phyloP scores from a whole-genome alignment of 331 rosid genomes.

The Cydonia oblonga region DNA sequence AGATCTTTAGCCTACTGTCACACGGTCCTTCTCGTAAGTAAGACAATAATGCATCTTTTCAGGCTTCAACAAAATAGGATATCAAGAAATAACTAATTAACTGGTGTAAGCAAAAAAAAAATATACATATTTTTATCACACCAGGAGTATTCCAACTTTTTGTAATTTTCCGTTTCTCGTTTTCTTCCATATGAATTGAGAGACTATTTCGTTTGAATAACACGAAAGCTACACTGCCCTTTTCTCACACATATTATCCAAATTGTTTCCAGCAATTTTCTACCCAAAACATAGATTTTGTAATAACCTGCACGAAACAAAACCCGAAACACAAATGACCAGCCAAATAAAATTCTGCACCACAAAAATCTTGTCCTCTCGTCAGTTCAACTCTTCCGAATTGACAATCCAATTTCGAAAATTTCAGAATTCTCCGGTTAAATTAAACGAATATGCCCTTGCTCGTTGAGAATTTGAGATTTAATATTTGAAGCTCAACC shows the following conservation, averaged over 20 bases:
- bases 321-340: not conserved
- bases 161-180: not conserved
- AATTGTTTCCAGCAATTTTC: not conserved
- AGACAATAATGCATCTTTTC: not conserved
- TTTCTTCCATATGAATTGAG: not conserved
- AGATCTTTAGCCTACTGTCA: not conserved
- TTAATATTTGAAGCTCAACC: not conserved
- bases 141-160: not conserved
- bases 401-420: not conserved
- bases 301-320: not conserved
- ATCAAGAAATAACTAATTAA: not conserved
- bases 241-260: not conserved
- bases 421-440: not conserved
- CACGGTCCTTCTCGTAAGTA: constrained; percentile 1
- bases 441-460: too few relatives aligned
- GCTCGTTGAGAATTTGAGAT: not conserved
- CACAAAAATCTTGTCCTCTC: not conserved
- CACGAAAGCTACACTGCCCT: not conserved
- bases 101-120: too few relatives aligned
- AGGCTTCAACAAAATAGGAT: not conserved
- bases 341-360: not conserved
- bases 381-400: not conserved
- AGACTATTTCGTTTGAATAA: not conserved
- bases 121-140: too few relatives aligned
- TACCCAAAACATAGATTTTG: not conserved